Evolutionary conservation across 1,139 yeast genomes (phyloP).

Genomic region (Hanseniaspora sp.): DNA sequence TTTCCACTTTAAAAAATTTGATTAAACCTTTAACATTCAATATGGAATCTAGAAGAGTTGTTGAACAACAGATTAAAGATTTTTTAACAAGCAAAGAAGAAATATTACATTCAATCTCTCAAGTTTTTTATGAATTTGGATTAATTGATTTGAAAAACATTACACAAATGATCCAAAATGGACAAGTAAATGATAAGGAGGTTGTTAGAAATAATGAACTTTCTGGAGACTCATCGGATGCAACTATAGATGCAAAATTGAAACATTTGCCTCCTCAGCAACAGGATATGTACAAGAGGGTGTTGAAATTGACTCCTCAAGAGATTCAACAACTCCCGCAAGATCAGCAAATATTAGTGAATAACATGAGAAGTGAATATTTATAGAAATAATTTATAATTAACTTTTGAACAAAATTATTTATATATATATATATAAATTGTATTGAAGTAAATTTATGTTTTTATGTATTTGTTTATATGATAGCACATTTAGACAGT

Average conservation of each 20-base stretch:
- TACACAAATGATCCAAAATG: constrained; percentile 11
- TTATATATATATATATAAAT: background rate
- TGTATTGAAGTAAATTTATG: too few species aligned
- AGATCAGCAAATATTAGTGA: constrained; percentile 18
- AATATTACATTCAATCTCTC: constrained; percentile 55
- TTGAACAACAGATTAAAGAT: constrained; percentile 31
- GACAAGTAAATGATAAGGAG: constrained; percentile 15
- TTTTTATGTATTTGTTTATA: background rate
- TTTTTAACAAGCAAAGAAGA: constrained; percentile 45
- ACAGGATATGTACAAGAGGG: constrained; percentile 3
- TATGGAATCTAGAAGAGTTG: constrained; percentile 38
- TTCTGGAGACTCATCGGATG: background rate
- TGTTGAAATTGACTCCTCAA: constrained; percentile 16
- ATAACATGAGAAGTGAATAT: constrained; percentile 18
- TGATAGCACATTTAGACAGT: background rate
- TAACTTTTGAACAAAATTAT: background rate
- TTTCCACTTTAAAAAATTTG: constrained; percentile 46
- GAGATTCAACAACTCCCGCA: constrained; percentile 15
- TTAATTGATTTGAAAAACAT: constrained; percentile 15
- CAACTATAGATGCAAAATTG: background rate
- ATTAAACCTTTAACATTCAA: constrained; percentile 31
- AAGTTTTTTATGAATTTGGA: constrained; percentile 37
- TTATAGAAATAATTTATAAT: background rate
- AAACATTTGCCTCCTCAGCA: background rate
- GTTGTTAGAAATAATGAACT: constrained; percentile 2